A percentile compares a stretch with the other conserved stretches of the same genome.
Conservation (phyloP, 768 basidiomycete genomes). For the Calocybe cyanea region DNA sequence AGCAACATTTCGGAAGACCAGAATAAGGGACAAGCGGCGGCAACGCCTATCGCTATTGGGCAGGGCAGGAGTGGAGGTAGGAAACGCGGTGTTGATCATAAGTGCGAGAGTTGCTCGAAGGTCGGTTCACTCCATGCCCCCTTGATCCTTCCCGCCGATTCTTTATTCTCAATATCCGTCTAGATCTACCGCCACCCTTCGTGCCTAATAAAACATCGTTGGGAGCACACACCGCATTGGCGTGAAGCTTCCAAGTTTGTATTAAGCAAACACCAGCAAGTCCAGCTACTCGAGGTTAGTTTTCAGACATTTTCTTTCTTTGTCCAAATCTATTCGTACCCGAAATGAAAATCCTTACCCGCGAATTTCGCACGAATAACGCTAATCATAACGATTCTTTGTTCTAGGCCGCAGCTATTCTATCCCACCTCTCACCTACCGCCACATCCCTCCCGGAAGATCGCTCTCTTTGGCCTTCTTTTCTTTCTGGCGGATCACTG, state of each 20-base stretch:
- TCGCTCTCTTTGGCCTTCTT: constrained; percentile 88
- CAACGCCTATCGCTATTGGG: constrained; percentile 21
- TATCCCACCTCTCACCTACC: constrained; percentile 76
- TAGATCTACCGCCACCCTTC: constrained; percentile 90
- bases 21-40: no score
- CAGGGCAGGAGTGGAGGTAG: constrained; percentile 45
- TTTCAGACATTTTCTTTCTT: constrained; percentile 1
- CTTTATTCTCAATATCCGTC: background rate
- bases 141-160: constrained; percentile 9
- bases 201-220: constrained; percentile 95
- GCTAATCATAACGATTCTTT: no score
- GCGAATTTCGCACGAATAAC: no score
- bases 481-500: constrained; percentile 67
- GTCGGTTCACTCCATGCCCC: constrained; percentile 34
- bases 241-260: constrained; percentile 86
- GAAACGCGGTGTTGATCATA: constrained; percentile 83
- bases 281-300: constrained; percentile 86
- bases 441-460: constrained; percentile 85
- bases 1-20: constrained; percentile 8
- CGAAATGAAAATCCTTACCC: no score
- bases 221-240: constrained; percentile 98
- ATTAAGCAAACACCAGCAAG: constrained; percentile 94
- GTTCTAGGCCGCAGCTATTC: constrained; percentile 84
- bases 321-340: constrained; percentile 1
- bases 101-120: constrained; percentile 95